Evolutionary conservation across 2,329 filamentous ascomycete species (phyloP).

Genomic region (Stachybotrys elegans): DNA sequence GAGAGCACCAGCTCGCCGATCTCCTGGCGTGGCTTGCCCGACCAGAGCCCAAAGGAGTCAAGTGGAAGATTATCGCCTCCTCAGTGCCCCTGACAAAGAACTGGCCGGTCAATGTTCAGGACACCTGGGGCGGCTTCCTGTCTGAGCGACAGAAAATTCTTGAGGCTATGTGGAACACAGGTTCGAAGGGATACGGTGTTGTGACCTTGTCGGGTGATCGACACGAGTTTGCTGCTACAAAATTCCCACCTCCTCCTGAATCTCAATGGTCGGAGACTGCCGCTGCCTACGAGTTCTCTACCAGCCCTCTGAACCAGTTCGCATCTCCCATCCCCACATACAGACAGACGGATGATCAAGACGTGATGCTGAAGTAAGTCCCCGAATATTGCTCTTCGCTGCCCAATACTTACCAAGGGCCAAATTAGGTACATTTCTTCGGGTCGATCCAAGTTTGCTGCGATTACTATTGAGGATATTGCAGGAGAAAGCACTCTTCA

Average conservation of each 20-base stretch:
- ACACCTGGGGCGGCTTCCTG: constrained; percentile 94
- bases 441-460: constrained; percentile 84
- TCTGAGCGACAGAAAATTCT: constrained; percentile 73
- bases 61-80: constrained; percentile 90
- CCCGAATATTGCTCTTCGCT: not conserved
- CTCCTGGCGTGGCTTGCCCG: constrained; percentile 71
- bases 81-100: constrained; percentile 97
- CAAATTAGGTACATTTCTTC: constrained; percentile 64
- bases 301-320: constrained; percentile 89
- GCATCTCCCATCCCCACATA: constrained; percentile 84
- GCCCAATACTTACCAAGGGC: not conserved
- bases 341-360: constrained; percentile 71
- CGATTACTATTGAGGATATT: constrained; percentile 63
- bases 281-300: constrained; percentile 85
- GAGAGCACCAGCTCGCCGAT: constrained; percentile 70
- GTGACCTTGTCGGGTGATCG: constrained; percentile 84
- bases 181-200: constrained; percentile 69
- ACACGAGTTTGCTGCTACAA: constrained; percentile 94
- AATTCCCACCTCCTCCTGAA: constrained; percentile 58
- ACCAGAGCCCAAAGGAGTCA: constrained; percentile 69
- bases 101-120: constrained; percentile 81
- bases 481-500: constrained; percentile 64
- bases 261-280: constrained; percentile 59
- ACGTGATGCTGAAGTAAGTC: constrained; percentile 77
- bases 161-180: constrained; percentile 87